Evolutionary conservation across 1,284 basidiomycete genomes (phyloP).

Genomic region (Kalmanozyma brasiliensis): DNA sequence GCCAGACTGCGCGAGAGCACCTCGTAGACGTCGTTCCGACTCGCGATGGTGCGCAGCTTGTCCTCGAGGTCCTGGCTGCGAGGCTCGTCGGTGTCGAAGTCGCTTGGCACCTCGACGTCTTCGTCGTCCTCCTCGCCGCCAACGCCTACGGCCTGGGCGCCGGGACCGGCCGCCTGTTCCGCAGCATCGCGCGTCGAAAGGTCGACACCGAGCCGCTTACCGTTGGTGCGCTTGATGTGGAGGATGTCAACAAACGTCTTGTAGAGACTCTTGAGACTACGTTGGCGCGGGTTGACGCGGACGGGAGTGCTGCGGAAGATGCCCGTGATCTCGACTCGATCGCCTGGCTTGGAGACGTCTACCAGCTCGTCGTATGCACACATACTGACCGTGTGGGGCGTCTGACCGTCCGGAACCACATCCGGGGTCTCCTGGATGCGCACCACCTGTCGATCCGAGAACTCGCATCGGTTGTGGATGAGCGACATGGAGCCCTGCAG

Average conservation of each 20-base stretch:
- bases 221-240: slow-evolving; percentile 82
- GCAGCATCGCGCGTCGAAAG: slow-evolving; percentile 76
- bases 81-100: slow-evolving; percentile 20
- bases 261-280: slow-evolving; percentile 93
- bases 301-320: slow-evolving; percentile 95
- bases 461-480: slow-evolving; percentile 96
- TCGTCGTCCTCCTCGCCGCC: slow-evolving; percentile 77
- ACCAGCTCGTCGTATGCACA: slow-evolving; percentile 98
- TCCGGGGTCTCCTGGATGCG: slow-evolving; percentile 97
- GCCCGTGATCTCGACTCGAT: slow-evolving; percentile 88
- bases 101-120: slow-evolving; percentile 48
- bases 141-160: slow-evolving; percentile 79
- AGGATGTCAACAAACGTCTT: slow-evolving; percentile 97
- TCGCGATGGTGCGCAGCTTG: slow-evolving; percentile 77
- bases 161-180: slow-evolving; percentile 65
- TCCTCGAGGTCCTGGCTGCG: slow-evolving; percentile 71
- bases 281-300: slow-evolving; percentile 88
- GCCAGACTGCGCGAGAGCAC: slow-evolving; percentile 85
- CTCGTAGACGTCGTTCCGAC: slow-evolving; percentile 85
- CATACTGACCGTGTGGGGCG: slow-evolving; percentile 93
- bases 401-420: slow-evolving; percentile 96
- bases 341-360: slow-evolving; percentile 92
- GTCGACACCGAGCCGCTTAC: slow-evolving; percentile 80
- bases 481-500: slow-evolving; percentile 89
- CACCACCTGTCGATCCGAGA: slow-evolving; percentile 93